These are phyloP conservation scores for Pythium brachiatum DNA, from an alignment of 352 stramenopile genomes.

Conservation along the genomic window DNA sequence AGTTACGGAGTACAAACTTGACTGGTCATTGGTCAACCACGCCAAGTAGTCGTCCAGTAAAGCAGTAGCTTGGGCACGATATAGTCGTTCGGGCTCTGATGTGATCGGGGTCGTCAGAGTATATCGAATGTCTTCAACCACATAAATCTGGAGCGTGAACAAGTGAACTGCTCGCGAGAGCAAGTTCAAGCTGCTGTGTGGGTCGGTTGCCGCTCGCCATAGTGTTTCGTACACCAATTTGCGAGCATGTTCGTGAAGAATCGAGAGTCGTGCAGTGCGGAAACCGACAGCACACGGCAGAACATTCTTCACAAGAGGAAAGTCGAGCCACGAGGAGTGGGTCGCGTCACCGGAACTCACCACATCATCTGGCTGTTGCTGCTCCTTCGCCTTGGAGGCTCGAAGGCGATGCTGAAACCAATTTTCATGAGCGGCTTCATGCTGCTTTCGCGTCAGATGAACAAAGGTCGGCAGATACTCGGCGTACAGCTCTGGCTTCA, in stretches of 20 bases:
- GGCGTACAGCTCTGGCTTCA: slow-evolving; percentile 78
- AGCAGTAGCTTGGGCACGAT: slow-evolving; percentile 39
- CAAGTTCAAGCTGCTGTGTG: slow-evolving; percentile 59
- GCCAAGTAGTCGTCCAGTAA: slow-evolving; percentile 54
- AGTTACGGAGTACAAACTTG: slow-evolving; percentile 28
- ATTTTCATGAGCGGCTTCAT: slow-evolving; percentile 85
- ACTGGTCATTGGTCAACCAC: slow-evolving; percentile 55
- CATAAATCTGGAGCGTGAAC: slow-evolving; percentile 82
- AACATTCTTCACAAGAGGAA: slow-evolving; percentile 81
- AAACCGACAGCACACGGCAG: slow-evolving; percentile 67
- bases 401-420: slow-evolving; percentile 79
- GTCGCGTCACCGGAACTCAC: slow-evolving; percentile 49
- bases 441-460: slow-evolving; percentile 84
- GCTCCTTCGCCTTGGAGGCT: slow-evolving; percentile 63
- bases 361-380: slow-evolving; percentile 49
- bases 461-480: slow-evolving; percentile 87
- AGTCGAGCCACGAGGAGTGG: slow-evolving; percentile 76
- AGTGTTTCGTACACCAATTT: slow-evolving; percentile 70
- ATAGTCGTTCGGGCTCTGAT: slow-evolving; percentile 40
- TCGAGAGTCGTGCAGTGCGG: slow-evolving; percentile 46
- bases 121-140: slow-evolving; percentile 74
- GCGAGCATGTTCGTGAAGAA: slow-evolving; percentile 59
- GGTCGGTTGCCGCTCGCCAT: slow-evolving; percentile 55
- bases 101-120: slow-evolving; percentile 44
- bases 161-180: slow-evolving; percentile 72